Conservation (phyloP, 2,329 filamentous ascomycete species). For the Talaromyces albobiverticillius region DNA sequence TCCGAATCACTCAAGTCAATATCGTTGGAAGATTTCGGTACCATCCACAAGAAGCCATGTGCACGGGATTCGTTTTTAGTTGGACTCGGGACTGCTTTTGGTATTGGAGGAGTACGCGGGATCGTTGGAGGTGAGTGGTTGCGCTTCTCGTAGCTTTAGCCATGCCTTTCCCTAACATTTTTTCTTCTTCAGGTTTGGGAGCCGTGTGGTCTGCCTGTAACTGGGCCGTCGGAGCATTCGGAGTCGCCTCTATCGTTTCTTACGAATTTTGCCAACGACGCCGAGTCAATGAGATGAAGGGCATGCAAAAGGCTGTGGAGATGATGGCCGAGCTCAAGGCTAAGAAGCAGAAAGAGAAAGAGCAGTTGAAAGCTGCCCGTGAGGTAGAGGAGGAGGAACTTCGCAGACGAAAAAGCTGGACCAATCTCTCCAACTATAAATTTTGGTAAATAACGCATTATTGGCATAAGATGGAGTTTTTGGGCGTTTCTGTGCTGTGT, state of each 20-base stretch:
- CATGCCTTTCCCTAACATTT: neutral
- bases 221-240: conserved; percentile 79
- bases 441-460: conserved; percentile 37
- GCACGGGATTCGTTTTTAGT: conserved; percentile 77
- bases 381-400: conserved; percentile 39
- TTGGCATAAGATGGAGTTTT: conserved; percentile 31
- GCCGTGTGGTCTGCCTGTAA: conserved; percentile 68
- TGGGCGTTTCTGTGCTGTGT: conserved; percentile 12
- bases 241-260: conserved; percentile 64
- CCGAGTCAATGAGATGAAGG: conserved; percentile 70
- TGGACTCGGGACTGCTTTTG: conserved; percentile 77
- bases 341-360: conserved; percentile 57
- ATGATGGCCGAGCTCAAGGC: conserved; percentile 71
- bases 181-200: conserved; percentile 40
- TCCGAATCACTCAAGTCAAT: conserved; percentile 41
- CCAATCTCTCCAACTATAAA: conserved; percentile 44
- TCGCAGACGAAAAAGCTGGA: conserved; percentile 41
- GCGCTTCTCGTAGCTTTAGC: conserved; percentile 5
- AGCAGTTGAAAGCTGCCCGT: conserved; percentile 35
- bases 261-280: conserved; percentile 83
- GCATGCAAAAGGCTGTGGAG: conserved; percentile 83
- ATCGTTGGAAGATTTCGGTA: conserved; percentile 54
- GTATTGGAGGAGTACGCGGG: conserved; percentile 69
- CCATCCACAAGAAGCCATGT: conserved; percentile 76
- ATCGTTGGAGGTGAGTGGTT: conserved; percentile 67